Conservation (phyloP, 192 early-diverging fungal genomes). For the Backusella luteola region DNA sequence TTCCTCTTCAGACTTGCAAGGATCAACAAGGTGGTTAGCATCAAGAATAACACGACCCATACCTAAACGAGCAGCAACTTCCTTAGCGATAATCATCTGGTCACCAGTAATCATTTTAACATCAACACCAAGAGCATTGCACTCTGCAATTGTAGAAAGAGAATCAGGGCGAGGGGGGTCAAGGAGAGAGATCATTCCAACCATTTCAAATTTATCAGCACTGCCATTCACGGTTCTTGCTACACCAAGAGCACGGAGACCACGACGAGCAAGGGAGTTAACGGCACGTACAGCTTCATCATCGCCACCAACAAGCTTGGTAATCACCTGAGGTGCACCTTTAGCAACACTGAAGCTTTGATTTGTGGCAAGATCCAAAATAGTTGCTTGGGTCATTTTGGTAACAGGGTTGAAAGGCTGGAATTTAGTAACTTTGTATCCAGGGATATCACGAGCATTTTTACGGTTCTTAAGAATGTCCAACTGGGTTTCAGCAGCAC, state of each 20-base stretch:
- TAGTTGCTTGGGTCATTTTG: conserved; percentile 90
- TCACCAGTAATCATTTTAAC: conserved; percentile 99
- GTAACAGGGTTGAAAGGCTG: conserved; percentile 91
- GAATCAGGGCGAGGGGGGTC: conserved; percentile 92
- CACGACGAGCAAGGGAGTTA: conserved; percentile 70
- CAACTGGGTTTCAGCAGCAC: conserved; percentile 74
- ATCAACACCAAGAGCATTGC: conserved; percentile 81
- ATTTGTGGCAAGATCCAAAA: conserved; percentile 74
- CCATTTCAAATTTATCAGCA: conserved; percentile 69
- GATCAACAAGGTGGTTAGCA: conserved; percentile 81
- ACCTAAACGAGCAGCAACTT: conserved; percentile 86
- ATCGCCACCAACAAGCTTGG: conserved; percentile 67
- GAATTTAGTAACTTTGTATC: conserved; percentile 90
- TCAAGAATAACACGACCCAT: conserved; percentile 92
- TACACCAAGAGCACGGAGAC: conserved; percentile 91
- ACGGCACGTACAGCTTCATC: conserved; percentile 72
- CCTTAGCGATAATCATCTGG: conserved; percentile 93
- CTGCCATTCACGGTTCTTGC: conserved; percentile 72
- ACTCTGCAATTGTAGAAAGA: conserved; percentile 80
- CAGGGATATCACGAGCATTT: conserved; percentile 62
- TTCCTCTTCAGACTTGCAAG: conserved; percentile 73
- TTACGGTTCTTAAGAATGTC: conserved; percentile 59
- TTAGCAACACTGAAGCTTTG: conserved; percentile 79
- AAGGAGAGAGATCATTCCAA: conserved; percentile 89
- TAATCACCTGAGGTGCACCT: conserved; percentile 87